A percentile compares a stretch with the other conserved stretches of the same genome.
Conservation (phyloP, 805 yeast genomes). For the Saturnispora silvae region DNA sequence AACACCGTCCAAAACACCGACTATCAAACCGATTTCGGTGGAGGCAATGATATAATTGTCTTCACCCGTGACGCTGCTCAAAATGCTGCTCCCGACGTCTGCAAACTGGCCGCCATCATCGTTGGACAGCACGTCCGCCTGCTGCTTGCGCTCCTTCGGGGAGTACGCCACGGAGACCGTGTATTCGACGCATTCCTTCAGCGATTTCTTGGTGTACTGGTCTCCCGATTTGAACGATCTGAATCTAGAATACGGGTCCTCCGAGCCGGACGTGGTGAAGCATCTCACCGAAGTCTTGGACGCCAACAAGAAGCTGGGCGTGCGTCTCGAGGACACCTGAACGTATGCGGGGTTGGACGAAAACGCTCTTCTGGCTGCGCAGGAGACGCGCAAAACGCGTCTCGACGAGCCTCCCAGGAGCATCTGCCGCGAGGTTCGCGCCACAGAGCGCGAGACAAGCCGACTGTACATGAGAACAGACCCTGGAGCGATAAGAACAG, state of each 20-base stretch:
- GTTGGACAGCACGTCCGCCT: slow-evolving; percentile 24
- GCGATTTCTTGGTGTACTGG: slow-evolving; percentile 18
- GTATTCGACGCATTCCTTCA: slow-evolving; percentile 29
- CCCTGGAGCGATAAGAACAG: too few species aligned
- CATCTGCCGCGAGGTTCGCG: too few species aligned
- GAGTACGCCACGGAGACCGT: slow-evolving; percentile 60
- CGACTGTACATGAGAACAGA: too few species aligned
- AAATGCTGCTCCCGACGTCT: background rate
- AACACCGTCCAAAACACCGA: slow-evolving; percentile 94
- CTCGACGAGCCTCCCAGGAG: too few species aligned
- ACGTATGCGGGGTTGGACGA: too few species aligned
- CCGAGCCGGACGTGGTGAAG: slow-evolving; percentile 8
- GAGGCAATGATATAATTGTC: slow-evolving; percentile 55
- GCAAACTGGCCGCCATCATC: slow-evolving; percentile 20
- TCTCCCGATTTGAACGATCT: slow-evolving; percentile 22
- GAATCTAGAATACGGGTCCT: slow-evolving; percentile 18
- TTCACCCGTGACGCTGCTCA: slow-evolving; percentile 46
- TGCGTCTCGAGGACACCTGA: too few species aligned
- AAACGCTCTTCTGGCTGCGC: too few species aligned
- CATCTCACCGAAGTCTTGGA: slow-evolving; percentile 11
- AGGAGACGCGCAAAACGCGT: too few species aligned
- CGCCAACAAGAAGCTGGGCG: slow-evolving; percentile 1
- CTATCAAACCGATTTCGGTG: slow-evolving; percentile 35
- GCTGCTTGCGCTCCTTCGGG: slow-evolving; percentile 53
- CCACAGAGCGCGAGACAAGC: too few species aligned